A percentile compares a stretch with the other conserved stretches of the same genome.
These are phyloP conservation scores for Trichoderma atrobrunneum DNA, from an alignment of 2,329 filamentous ascomycete genomes.

Conservation along the genomic window DNA sequence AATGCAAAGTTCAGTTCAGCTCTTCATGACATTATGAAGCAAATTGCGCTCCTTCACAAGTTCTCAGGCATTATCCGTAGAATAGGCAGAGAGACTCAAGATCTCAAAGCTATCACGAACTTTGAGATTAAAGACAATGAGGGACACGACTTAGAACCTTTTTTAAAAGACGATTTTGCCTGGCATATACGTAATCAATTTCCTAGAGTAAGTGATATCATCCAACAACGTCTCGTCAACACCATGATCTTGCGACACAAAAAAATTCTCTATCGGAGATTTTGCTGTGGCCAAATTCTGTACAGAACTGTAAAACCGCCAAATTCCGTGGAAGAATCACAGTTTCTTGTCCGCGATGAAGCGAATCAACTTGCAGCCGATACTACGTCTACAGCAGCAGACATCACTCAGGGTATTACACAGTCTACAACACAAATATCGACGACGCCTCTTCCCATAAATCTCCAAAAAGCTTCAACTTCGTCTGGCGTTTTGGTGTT, in stretches of 20 bases:
- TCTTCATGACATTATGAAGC: background rate
- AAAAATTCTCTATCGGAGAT: background rate
- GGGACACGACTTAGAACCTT: background rate
- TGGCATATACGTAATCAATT: background rate
- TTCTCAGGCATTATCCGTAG: background rate
- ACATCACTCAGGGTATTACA: no score
- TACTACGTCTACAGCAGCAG: no score
- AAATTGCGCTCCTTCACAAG: background rate
- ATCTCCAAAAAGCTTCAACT: no score
- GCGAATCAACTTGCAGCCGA: no score
- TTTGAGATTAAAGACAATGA: background rate
- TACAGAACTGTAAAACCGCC: background rate
- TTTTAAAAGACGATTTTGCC: background rate
- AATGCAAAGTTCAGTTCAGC: background rate
- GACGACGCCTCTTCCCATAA: no score
- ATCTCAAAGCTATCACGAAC: background rate
- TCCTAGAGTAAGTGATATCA: background rate
- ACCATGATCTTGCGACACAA: background rate
- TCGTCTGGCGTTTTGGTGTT: no score
- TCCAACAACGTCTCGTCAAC: background rate
- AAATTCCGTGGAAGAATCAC: no score
- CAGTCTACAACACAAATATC: no score
- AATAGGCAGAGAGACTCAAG: background rate
- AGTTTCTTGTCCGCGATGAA: no score
- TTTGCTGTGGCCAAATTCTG: background rate